Evolutionary conservation across 2,329 filamentous ascomycete genomes (phyloP), one percentile per base, ranked within the genome.

Genomic region (Neoscytalidium dimidiatum): DNA sequence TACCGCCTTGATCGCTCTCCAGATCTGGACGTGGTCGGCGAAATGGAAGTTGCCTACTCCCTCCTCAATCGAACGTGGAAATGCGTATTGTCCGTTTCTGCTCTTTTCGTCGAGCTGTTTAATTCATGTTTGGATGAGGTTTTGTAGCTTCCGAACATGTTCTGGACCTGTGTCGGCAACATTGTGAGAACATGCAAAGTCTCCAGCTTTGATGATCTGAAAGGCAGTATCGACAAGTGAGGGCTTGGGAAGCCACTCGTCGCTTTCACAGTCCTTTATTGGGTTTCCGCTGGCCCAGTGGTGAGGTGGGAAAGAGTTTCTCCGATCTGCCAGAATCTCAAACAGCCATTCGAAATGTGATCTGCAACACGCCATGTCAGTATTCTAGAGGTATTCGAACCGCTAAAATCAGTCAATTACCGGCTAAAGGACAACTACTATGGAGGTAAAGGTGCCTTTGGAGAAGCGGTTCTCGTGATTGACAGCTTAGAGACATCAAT

Each of bases 11-110:
- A 64, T 28, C 2, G 38, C 62, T 17, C 11, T 38, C 62, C 62
- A 64, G 3, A 58, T 64, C 62, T 52, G 58, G 3, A 49, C 38
- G 19, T 64, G 51, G 23, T 58, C 38, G 11, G 58, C 62, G 19
- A 64, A 8, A n/a, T 46, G 43, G 29, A 33, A 49, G 3, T 14
- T 23, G 1, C 23, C 57, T 3, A 5, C 35, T 8, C 11, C 17
- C 7, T 48, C 48, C 7, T 52, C 41, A 1, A 19, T 14, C 11
- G 48, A 43, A 3, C 62, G 31, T 14, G 31, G 17, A 33, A 64
- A 53, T 4, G 62, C 62, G 26, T 11, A 64, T 6, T 26, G 35
- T 2, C 49, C 62, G 0, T 49, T n/a, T 31, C 23, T n/a, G 21
- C 14, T 13, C 48, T 35, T 9, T 11, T 33, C 19, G 4, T 33